Evolutionary conservation across 495 filamentous ascomycete species (phyloP).

Genomic region (Zalerion maritima): DNA sequence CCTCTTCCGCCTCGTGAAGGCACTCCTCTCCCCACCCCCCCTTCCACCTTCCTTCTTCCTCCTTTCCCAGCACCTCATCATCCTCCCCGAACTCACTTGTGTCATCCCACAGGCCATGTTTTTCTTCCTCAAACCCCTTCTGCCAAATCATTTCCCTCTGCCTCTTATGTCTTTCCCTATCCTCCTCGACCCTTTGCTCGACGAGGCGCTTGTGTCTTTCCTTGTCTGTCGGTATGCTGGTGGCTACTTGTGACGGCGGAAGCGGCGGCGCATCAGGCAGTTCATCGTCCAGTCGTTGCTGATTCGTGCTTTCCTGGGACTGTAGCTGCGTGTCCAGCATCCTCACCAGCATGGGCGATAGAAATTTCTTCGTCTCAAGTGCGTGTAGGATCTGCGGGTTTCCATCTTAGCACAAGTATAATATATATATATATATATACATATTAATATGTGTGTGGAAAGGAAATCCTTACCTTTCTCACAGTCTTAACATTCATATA

Average conservation of each 20-base stretch:
- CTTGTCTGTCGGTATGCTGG: conserved; percentile 6
- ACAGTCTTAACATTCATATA: conserved; percentile 92
- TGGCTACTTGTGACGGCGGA: no score
- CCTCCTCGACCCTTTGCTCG: conserved; percentile 92
- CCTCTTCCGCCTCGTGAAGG: conserved; percentile 4
- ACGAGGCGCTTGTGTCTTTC: conserved; percentile 82
- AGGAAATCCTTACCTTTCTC: conserved; percentile 38
- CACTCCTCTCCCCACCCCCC: conserved; percentile 48
- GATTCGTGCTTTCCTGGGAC: no score
- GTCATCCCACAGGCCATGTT: conserved; percentile 54
- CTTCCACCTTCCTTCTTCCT: no score
- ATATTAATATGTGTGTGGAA: not conserved
- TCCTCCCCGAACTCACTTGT: conserved; percentile 71
- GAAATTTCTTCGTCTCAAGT: conserved; percentile 8
- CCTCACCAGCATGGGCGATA: no score
- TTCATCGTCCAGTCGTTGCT: no score
- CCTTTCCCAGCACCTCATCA: conserved; percentile 54
- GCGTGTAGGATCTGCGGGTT: conserved; percentile 12
- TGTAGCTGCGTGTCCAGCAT: no score
- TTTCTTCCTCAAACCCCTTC: conserved; percentile 50
- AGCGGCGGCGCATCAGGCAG: no score
- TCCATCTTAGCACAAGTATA: no score
- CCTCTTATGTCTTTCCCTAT: conserved; percentile 87
- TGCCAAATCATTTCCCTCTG: conserved; percentile 83
- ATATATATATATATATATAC: not conserved